These are phyloP conservation scores for Amborella trichopoda DNA, from an alignment of 164 flowering plant species.

Conservation along the genomic window DNA sequence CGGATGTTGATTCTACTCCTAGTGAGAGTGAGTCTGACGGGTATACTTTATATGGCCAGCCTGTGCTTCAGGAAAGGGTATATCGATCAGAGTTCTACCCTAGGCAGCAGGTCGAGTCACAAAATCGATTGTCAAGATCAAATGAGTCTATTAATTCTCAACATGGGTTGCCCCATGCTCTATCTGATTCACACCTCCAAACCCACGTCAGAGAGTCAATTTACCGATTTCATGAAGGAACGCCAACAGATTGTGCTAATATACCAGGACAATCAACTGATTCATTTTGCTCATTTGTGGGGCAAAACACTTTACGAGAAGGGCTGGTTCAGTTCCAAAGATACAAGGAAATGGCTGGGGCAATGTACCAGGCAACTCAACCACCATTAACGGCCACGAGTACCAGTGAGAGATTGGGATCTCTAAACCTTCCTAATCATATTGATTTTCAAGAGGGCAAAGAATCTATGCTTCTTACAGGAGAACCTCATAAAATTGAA, in stretches of 20 bases:
- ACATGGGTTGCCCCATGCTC: constrained; percentile 34
- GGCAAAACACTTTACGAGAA: constrained; percentile 16
- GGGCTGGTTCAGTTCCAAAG: constrained; percentile 8
- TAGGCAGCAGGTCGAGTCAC: constrained; percentile 19
- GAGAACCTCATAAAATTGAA: constrained; percentile 7
- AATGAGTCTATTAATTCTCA: constrained; percentile 16
- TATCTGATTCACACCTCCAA: constrained; percentile 47
- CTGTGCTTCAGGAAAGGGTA: constrained; percentile 20
- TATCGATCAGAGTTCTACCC: constrained; percentile 25
- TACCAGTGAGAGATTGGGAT: constrained; percentile 6
- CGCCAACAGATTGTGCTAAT: constrained; percentile 13
- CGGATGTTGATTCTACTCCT: too few relatives aligned
- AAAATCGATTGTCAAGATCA: constrained; percentile 12
- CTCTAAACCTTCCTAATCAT: constrained; percentile 2
- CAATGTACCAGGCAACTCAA: constrained; percentile 9
- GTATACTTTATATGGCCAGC: constrained; percentile 12
- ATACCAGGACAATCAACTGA: constrained; percentile 14
- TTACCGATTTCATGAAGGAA: constrained; percentile 16
- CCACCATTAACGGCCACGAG: constrained; percentile 8
- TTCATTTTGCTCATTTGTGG: constrained; percentile 15
- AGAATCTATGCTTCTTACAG: constrained; percentile 7
- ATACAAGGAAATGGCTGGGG: constrained; percentile 5
- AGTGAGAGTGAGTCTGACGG: constrained; percentile 17
- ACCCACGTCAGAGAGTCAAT: constrained; percentile 10
- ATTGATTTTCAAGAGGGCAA: constrained; percentile 7